These are phyloP conservation scores for Phytopythium delawarense DNA, from an alignment of 352 stramenopile genomes.

Conservation along the genomic window DNA sequence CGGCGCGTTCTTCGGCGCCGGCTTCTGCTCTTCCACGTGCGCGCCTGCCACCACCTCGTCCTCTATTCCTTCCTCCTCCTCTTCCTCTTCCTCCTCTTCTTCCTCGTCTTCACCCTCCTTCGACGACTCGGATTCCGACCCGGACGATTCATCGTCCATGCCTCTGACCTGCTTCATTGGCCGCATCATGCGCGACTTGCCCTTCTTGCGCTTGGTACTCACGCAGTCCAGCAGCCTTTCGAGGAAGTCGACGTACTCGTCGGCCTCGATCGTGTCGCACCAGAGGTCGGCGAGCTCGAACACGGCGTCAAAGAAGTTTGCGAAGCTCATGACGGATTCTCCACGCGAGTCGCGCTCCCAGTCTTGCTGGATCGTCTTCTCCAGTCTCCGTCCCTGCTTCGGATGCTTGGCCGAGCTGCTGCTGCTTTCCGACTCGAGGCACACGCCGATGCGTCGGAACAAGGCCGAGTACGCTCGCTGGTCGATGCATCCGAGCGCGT, in stretches of 20 bases:
- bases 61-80: slow-evolving; percentile 1
- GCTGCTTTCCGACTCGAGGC: slow-evolving; percentile 33
- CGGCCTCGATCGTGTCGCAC: slow-evolving; percentile 64
- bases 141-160: slow-evolving; percentile 42
- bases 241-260: slow-evolving; percentile 65
- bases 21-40: slow-evolving; percentile 6
- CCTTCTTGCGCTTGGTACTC: slow-evolving; percentile 19
- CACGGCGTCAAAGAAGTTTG: slow-evolving; percentile 66
- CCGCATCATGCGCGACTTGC: slow-evolving; percentile 31
- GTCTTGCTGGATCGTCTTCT: slow-evolving; percentile 53
- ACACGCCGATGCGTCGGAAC: slow-evolving; percentile 55
- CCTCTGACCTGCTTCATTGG: slow-evolving; percentile 36
- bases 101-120: slow-evolving; percentile 29
- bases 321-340: slow-evolving; percentile 52
- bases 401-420: slow-evolving; percentile 11
- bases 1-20: not conserved
- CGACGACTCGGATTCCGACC: slow-evolving; percentile 23
- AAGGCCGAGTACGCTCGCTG: slow-evolving; percentile 42
- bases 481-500: slow-evolving; percentile 58
- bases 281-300: slow-evolving; percentile 74
- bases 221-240: slow-evolving; percentile 31
- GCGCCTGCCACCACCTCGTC: slow-evolving; percentile 19
- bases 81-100: slow-evolving; percentile 12
- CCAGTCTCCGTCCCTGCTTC: slow-evolving; percentile 20
- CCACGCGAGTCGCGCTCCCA: slow-evolving; percentile 60